phyloP scores from a whole-genome alignment of 148 eudicot species.

The Rhododendron simsii region DNA sequence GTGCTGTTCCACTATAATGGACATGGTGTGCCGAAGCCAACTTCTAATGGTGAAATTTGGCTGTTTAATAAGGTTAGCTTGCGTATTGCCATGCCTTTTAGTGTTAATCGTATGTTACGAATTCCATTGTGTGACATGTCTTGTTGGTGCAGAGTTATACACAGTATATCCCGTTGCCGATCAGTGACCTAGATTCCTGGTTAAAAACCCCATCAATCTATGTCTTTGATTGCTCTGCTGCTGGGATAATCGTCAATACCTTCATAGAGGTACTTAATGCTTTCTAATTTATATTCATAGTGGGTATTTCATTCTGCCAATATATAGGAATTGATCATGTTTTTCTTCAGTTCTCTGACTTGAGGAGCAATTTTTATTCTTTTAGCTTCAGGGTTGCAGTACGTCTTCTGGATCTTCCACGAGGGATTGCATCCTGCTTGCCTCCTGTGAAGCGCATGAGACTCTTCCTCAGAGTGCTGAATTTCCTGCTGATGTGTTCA shows the following conservation, averaged over 20 bases:
- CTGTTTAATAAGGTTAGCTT: constrained; percentile 75
- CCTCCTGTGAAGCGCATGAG: constrained; percentile 97
- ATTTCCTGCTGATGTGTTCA: constrained; percentile 95
- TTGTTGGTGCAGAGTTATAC: constrained; percentile 67
- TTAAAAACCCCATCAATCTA: constrained; percentile 90
- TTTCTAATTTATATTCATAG: neutral
- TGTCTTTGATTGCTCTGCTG: constrained; percentile 98
- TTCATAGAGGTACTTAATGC: constrained; percentile 63
- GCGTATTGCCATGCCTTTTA: neutral
- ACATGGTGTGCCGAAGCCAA: constrained; percentile 97
- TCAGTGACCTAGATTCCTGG: constrained; percentile 95
- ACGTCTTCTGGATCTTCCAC: constrained; percentile 53
- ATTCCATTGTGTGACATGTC: constrained; percentile 3
- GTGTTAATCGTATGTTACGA: neutral
- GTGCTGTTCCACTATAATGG: constrained; percentile 98
- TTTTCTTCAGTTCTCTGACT: constrained; percentile 8
- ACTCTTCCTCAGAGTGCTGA: constrained; percentile 95
- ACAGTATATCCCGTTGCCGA: constrained; percentile 82
- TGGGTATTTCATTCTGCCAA: neutral
- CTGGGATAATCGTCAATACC: constrained; percentile 86
- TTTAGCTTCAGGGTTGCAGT: constrained; percentile 64
- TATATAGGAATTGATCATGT: neutral
- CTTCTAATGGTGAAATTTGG: constrained; percentile 95
- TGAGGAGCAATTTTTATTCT: neutral
- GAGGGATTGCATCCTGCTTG: constrained; percentile 92